Evolutionary conservation across 1,139 yeast species (phyloP), one percentile per base, ranked within the genome.

Genomic region (Blastobotrys ciferrii): DNA sequence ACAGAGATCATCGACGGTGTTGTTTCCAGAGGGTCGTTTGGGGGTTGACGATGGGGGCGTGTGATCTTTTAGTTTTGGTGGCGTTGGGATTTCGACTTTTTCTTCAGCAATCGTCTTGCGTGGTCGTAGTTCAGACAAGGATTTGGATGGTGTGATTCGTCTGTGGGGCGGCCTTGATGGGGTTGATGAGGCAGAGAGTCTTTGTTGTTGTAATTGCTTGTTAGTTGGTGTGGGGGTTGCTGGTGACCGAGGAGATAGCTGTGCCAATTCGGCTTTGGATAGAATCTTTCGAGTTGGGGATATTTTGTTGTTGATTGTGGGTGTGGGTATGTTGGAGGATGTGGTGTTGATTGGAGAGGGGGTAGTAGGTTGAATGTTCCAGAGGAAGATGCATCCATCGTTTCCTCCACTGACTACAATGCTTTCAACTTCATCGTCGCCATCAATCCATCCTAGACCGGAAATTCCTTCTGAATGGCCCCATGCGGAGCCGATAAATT

Each of bases 401-500:
- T 53, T 52, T 2, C 65, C 65, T 23, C 58, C 53, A 42, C 63
- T 63, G 13, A 56, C 62, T n/a, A 61, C 44, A 13, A 49, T 53
- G 40, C 49, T 36, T 9, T 51, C 53, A 11, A 51, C 40, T 2
- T 57, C 60, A 17, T 64, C 62, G 6, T 53, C 55, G 1, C 58
- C 50, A 4, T 57, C 50, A 2, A 61, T 43, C 56, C 62, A 56
- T 1, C 67, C 56, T 12, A 83, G 56, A 0, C 77, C 76, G 3
- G 77, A 59, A 5, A 81, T 71, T 1, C 75, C 66, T 42, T 81
- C 87, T 55, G 83, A 78, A 56, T 82, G 88, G 0, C 86, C 91
- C 84, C 85, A 83, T 35, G 71, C 76, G 0, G 75, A 70, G 11
- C 77, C 72, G 11, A 78, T 42, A 7, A 72, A 71, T 42, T 66